These are phyloP conservation scores for Dryas drummondii DNA, from an alignment of 306 rosid species.

Conservation along the genomic window DNA sequence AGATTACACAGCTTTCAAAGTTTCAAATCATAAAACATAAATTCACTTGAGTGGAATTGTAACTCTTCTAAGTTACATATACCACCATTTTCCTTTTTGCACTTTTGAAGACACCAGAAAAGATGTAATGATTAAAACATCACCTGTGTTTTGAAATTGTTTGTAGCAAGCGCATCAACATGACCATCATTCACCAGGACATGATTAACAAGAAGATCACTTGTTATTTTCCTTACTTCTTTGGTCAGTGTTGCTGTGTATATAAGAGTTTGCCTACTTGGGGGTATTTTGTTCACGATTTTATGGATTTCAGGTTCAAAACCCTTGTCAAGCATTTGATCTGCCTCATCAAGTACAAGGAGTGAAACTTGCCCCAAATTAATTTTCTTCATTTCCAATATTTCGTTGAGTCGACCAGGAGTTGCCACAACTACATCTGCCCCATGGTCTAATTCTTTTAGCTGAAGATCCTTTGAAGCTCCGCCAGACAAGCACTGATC, in stretches of 20 bases:
- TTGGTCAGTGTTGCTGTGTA: no score
- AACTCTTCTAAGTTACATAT: no score
- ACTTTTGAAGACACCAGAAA: background rate
- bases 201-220: no score
- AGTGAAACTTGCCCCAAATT: slow-evolving; percentile 86
- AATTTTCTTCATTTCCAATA: slow-evolving; percentile 89
- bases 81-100: background rate
- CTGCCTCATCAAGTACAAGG: slow-evolving; percentile 99
- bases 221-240: no score
- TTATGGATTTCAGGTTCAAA: slow-evolving; percentile 48
- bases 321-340: slow-evolving; percentile 99
- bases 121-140: background rate
- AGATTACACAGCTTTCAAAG: no score
- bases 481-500: slow-evolving; percentile 97
- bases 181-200: no score
- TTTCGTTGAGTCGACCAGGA: slow-evolving; percentile 97
- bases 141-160: slow-evolving; percentile 23
- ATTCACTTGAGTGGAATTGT: no score
- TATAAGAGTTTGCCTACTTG: no score
- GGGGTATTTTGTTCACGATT: no score
- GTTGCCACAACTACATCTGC: slow-evolving; percentile 99
- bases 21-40: no score
- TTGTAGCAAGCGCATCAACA: slow-evolving; percentile 63
- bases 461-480: slow-evolving; percentile 84
- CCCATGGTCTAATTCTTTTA: slow-evolving; percentile 88